Percentiles rank a stretch among this genome's conserved stretches.
Evolutionary conservation across 2,329 filamentous ascomycete genomes (phyloP).

Genomic region (Peltaster fructicola): DNA sequence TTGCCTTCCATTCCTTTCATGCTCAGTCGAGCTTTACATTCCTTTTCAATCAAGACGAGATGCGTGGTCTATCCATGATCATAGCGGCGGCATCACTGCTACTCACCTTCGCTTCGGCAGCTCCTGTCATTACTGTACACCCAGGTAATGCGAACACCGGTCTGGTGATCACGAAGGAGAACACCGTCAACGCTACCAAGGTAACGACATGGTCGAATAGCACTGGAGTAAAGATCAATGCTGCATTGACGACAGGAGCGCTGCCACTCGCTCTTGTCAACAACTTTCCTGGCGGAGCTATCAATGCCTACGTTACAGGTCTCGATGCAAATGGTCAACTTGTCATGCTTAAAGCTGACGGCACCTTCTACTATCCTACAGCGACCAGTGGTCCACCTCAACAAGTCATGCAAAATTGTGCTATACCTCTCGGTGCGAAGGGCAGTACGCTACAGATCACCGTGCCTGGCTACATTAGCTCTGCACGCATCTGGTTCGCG

Average conservation of each 20-base stretch:
- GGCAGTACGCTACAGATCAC: slow-evolving; percentile 24
- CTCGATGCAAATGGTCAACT: slow-evolving; percentile 23
- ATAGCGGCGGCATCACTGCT: slow-evolving; percentile 1
- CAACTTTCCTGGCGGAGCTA: slow-evolving; percentile 21
- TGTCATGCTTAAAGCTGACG: slow-evolving; percentile 28
- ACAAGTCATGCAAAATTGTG: slow-evolving; percentile 21
- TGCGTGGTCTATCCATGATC: no score
- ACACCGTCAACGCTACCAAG: slow-evolving; percentile 14
- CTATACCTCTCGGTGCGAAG: slow-evolving; percentile 23
- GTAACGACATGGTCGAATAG: slow-evolving; percentile 2
- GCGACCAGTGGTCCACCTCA: slow-evolving; percentile 20
- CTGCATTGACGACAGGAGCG: slow-evolving; percentile 3
- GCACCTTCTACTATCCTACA: slow-evolving; percentile 26
- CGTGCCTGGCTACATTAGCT: slow-evolving; percentile 24
- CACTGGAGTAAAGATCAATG: neutral
- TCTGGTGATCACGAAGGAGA: slow-evolving; percentile 10
- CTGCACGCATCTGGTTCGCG: slow-evolving; percentile 30
- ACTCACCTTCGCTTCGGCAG: slow-evolving; percentile 6
- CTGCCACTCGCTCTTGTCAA: slow-evolving; percentile 23
- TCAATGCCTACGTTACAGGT: slow-evolving; percentile 32
- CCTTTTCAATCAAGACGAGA: no score
- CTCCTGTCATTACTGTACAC: slow-evolving; percentile 8
- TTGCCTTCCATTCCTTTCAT: no score
- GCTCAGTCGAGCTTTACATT: no score
- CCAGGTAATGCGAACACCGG: slow-evolving; percentile 9